These are phyloP conservation scores for Lolium multiflorum DNA, from an alignment of 176 grass and related monocot species.

Conservation along the genomic window DNA sequence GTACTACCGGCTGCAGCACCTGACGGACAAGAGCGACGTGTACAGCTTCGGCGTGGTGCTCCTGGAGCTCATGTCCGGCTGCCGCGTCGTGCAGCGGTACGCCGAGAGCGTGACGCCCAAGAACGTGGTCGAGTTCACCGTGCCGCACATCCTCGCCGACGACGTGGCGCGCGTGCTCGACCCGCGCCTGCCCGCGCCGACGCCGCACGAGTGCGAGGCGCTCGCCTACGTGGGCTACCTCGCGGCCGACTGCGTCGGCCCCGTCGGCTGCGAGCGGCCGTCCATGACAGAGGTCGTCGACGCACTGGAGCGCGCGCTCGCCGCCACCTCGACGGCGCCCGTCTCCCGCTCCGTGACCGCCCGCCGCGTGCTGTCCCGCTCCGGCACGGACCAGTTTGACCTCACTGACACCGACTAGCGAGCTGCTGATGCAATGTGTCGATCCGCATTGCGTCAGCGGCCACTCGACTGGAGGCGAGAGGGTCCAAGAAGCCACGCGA, in stretches of 20 bases:
- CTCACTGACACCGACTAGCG: slow-evolving; percentile 63
- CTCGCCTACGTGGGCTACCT: slow-evolving; percentile 81
- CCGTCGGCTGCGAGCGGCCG: slow-evolving; percentile 71
- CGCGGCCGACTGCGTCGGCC: slow-evolving; percentile 79
- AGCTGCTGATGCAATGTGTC: slow-evolving; percentile 12
- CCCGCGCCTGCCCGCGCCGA: slow-evolving; percentile 60
- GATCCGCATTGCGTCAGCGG: slow-evolving; percentile 28
- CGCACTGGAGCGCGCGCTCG: slow-evolving; percentile 77
- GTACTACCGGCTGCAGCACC: slow-evolving; percentile 87
- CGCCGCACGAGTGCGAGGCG: slow-evolving; percentile 62
- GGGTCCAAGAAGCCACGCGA: slow-evolving; percentile 14
- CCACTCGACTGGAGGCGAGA: slow-evolving; percentile 1
- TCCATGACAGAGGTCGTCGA: slow-evolving; percentile 85
- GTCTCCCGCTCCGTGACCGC: slow-evolving; percentile 39
- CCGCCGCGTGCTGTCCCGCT: slow-evolving; percentile 43
- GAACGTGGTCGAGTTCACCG: slow-evolving; percentile 84
- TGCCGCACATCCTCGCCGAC: slow-evolving; percentile 77
- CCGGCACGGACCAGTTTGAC: slow-evolving; percentile 60
- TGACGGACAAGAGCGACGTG: slow-evolving; percentile 88
- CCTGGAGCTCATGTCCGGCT: slow-evolving; percentile 75
- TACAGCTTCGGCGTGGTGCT: slow-evolving; percentile 85
- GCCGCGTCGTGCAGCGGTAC: slow-evolving; percentile 77
- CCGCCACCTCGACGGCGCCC: slow-evolving; percentile 34
- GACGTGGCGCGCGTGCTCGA: slow-evolving; percentile 71
- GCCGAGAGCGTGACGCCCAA: slow-evolving; percentile 84